Base-by-base conservation (phyloP, 176 grass and related monocot species). In the Triticum dicoccoides region DNA sequence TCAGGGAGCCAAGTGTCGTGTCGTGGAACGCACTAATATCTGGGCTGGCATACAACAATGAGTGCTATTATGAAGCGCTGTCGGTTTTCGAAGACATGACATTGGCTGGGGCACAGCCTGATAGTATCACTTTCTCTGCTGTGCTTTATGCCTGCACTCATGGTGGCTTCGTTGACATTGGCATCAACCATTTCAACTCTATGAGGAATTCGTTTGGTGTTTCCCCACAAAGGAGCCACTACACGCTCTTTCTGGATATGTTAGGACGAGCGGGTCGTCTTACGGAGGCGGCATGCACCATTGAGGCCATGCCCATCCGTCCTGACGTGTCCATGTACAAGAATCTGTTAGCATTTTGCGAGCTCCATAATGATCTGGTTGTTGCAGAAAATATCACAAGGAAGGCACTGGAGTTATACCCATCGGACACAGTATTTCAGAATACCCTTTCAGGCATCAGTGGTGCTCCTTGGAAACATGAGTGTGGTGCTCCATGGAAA, bases 41-140 rank as follows among this genome's bases (percentile, higher is more conserved):
- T 0, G 85, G 76, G 25, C 77, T 95, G 37, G 80, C 76, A 86
- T 89, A 63, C 59, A 93, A 92, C 1, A 93, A 92, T 2, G 44
- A 58, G 8, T 78, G 51, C 65, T 72, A 91, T 73, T 21, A 24
- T 14, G 89, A 93, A 87, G 95, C 92, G 0, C 6, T 98, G 65
- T 95, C 87, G 6, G 18, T 64, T n/a, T 98, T 93, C 14, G 93
- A 98, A 87, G 95, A 98, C 79, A 95, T 98, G 95, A 77, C 77
- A n/a, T 58, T 98, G 69, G 65, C 51, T 64, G 88, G 83, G 69
- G 80, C 52, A 85, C 72, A 86, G 74, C 95, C 95, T 37, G 91
- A 98, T 79, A 83, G 29, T 37, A 71, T 93, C 77, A 98, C 95
- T 44, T 93, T 92, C 79, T 89, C 90, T 65, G 6, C 89, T 76